These are phyloP conservation scores for Mycena maculata DNA, from an alignment of 768 basidiomycete genomes.

Conservation along the genomic window DNA sequence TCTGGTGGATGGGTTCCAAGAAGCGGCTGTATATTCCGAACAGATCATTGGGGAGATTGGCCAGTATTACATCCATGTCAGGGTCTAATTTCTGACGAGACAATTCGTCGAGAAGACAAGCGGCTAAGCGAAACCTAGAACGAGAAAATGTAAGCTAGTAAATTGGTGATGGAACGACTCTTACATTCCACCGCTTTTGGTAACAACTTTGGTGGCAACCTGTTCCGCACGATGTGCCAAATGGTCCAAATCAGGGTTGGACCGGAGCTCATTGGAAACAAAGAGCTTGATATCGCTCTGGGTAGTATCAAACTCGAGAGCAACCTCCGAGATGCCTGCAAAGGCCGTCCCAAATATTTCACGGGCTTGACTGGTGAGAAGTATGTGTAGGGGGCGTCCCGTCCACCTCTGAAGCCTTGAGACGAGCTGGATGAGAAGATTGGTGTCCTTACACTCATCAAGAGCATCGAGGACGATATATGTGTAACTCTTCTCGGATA, in stretches of 20 bases:
- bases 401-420: neutral
- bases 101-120: neutral
- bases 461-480: neutral
- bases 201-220: neutral
- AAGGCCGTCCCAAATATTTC: neutral
- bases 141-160: too few species aligned
- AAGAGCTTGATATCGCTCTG: neutral
- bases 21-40: too few species aligned
- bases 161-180: neutral
- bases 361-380: neutral
- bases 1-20: neutral
- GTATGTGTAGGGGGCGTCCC: neutral
- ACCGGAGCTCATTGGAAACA: neutral
- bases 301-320: neutral
- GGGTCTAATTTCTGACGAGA: too few species aligned
- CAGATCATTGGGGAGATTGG: too few species aligned
- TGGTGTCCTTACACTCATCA: neutral
- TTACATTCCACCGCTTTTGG: constrained; percentile 1
- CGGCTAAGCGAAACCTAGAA: constrained; percentile 6
- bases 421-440: neutral
- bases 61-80: too few species aligned
- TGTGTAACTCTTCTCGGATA: neutral
- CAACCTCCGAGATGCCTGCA: neutral
- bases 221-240: neutral
- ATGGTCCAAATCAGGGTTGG: neutral